These are phyloP conservation scores for Tuber borchii DNA, from an alignment of 495 filamentous ascomycete species.

Conservation along the genomic window DNA sequence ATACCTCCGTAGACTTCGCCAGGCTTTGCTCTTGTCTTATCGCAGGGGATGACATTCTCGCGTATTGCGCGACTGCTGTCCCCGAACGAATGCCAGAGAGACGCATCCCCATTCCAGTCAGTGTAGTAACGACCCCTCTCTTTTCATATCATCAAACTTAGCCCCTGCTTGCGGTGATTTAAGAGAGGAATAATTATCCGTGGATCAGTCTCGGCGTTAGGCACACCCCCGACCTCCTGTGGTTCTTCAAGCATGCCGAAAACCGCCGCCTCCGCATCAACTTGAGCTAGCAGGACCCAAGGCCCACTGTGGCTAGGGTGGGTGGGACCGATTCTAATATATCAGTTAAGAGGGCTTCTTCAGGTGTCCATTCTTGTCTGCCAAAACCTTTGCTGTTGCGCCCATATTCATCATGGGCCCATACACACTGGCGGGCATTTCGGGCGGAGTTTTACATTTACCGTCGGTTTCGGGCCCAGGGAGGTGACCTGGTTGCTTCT, in stretches of 20 bases:
- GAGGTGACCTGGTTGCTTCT: slow-evolving; percentile 52
- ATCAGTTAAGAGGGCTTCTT: slow-evolving; percentile 22
- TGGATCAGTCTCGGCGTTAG: slow-evolving; percentile 60
- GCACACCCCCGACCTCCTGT: slow-evolving; percentile 58
- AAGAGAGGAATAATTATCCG: slow-evolving; percentile 64
- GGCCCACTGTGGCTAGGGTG: slow-evolving; percentile 15
- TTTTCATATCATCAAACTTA: slow-evolving; percentile 77
- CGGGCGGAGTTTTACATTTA: background rate
- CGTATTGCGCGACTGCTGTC: slow-evolving; percentile 56
- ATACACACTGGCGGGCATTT: slow-evolving; percentile 54
- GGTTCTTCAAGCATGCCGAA: slow-evolving; percentile 65
- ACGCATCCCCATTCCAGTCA: slow-evolving; percentile 54
- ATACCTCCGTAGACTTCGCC: slow-evolving; percentile 72
- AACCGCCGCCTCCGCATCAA: slow-evolving; percentile 78
- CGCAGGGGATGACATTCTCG: slow-evolving; percentile 75
- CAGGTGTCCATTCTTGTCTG: slow-evolving; percentile 27
- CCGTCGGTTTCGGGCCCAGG: slow-evolving; percentile 49
- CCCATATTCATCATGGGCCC: slow-evolving; percentile 61
- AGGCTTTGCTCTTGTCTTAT: slow-evolving; percentile 57
- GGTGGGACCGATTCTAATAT: slow-evolving; percentile 24
- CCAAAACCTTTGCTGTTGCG: slow-evolving; percentile 58
- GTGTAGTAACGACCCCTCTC: slow-evolving; percentile 58
- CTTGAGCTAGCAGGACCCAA: slow-evolving; percentile 47
- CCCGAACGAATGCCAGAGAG: slow-evolving; percentile 61
- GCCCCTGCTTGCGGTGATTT: slow-evolving; percentile 81